phyloP scores from a whole-genome alignment of 192 early-diverging fungal species.

The Podila epigama region DNA sequence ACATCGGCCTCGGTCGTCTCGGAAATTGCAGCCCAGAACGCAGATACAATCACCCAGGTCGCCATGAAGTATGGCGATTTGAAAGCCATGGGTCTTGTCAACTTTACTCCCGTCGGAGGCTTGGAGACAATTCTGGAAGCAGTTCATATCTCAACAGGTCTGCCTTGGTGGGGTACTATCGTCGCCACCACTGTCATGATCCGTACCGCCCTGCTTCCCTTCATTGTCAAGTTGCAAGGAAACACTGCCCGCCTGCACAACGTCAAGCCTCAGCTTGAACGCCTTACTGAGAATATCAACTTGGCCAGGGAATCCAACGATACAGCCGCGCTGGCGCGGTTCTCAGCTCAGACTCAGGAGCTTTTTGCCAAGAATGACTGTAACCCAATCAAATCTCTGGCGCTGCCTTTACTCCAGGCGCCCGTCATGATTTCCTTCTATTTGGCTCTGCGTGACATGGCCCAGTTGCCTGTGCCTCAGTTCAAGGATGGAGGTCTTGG shows the following conservation, averaged over 20 bases:
- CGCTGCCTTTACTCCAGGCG: slow-evolving; percentile 70
- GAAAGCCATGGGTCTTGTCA: slow-evolving; percentile 79
- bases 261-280: slow-evolving; percentile 73
- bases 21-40: slow-evolving; percentile 45
- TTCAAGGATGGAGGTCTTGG: slow-evolving; percentile 75
- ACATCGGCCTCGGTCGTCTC: slow-evolving; percentile 12
- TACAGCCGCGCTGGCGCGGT: slow-evolving; percentile 52
- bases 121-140: slow-evolving; percentile 79
- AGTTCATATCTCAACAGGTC: slow-evolving; percentile 79
- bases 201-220: slow-evolving; percentile 74
- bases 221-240: slow-evolving; percentile 76
- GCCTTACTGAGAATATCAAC: slow-evolving; percentile 72
- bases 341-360: slow-evolving; percentile 57
- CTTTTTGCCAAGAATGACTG: slow-evolving; percentile 72
- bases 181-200: slow-evolving; percentile 69
- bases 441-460: slow-evolving; percentile 82
- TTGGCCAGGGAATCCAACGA: slow-evolving; percentile 66
- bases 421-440: slow-evolving; percentile 90
- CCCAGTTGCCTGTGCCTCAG: slow-evolving; percentile 81
- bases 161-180: slow-evolving; percentile 97
- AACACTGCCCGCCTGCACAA: slow-evolving; percentile 73
- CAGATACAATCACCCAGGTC: slow-evolving; percentile 52
- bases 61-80: slow-evolving; percentile 88
- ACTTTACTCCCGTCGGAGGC: slow-evolving; percentile 74
- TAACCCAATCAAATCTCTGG: slow-evolving; percentile 68